Percentiles rank a stretch among this genome's conserved stretches.
These are phyloP conservation scores for Xylariaceae sp. DNA, from an alignment of 2,329 filamentous ascomycete species.

Conservation along the genomic window DNA sequence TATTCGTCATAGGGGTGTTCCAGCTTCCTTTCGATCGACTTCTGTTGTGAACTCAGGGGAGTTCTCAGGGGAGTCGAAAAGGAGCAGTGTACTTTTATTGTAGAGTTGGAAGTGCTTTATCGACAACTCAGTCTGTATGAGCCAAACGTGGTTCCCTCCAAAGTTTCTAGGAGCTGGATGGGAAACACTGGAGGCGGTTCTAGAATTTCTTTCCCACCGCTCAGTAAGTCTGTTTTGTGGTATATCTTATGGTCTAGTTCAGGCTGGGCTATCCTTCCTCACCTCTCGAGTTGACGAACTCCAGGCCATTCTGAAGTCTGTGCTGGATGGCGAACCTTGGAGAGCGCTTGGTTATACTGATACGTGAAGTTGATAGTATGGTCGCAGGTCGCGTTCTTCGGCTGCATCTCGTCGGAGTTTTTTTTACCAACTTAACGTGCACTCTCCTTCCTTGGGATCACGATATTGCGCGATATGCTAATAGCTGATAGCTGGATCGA, in stretches of 20 bases:
- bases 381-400: conserved; percentile 33
- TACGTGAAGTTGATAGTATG: conserved; percentile 37
- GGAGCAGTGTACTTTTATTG: conserved; percentile 25
- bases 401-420: conserved; percentile 26
- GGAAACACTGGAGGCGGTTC: conserved; percentile 36
- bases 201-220: conserved; percentile 13
- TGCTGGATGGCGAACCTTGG: conserved; percentile 7
- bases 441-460: conserved; percentile 38
- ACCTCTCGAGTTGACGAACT: conserved; percentile 38
- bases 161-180: conserved; percentile 31
- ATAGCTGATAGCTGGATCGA: conserved; percentile 35
- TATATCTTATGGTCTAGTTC: conserved; percentile 35
- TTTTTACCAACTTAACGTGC: conserved; percentile 27
- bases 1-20: neutral
- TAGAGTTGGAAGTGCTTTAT: conserved; percentile 36
- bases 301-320: conserved; percentile 24
- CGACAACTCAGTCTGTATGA: conserved; percentile 32
- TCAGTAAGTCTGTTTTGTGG: conserved; percentile 40
- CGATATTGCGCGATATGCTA: conserved; percentile 38
- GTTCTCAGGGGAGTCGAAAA: conserved; percentile 17
- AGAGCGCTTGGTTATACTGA: conserved; percentile 33
- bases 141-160: conserved; percentile 31
- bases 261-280: conserved; percentile 24
- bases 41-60: conserved; percentile 21
- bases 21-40: neutral